Evolutionary conservation across 2,329 filamentous ascomycete genomes (phyloP).

Genomic region (Samsoniella hepiali): DNA sequence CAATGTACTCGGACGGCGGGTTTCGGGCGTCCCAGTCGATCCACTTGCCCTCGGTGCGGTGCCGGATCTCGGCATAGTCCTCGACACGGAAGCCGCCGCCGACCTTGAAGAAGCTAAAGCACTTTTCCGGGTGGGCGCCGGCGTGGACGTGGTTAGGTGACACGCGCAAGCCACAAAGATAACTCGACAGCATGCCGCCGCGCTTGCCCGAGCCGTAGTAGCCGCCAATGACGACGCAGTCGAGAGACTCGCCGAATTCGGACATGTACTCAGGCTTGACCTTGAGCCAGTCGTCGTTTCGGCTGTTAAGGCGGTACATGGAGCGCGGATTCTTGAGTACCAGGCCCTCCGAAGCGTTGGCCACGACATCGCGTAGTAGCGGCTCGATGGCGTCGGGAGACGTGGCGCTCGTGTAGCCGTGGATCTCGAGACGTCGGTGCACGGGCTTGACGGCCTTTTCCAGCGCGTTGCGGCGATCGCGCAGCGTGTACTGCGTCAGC

Average conservation of each 20-base stretch:
- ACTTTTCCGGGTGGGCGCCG: constrained; percentile 66
- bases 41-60: constrained; percentile 91
- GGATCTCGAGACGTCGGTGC: constrained; percentile 77
- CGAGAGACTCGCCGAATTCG: constrained; percentile 89
- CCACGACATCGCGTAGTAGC: constrained; percentile 75
- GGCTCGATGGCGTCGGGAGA: constrained; percentile 73
- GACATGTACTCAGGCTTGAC: constrained; percentile 99
- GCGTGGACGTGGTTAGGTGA: constrained; percentile 63
- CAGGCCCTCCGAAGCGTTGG: constrained; percentile 82
- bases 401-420: constrained; percentile 64
- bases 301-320: constrained; percentile 79
- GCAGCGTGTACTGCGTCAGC: constrained; percentile 77
- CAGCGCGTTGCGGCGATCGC: constrained; percentile 74
- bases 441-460: constrained; percentile 66
- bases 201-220: constrained; percentile 87
- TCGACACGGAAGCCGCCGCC: constrained; percentile 86
- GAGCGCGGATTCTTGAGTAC: constrained; percentile 93
- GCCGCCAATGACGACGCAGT: constrained; percentile 84
- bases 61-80: constrained; percentile 80
- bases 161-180: constrained; percentile 81
- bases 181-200: constrained; percentile 79
- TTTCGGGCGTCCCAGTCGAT: constrained; percentile 73
- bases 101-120: constrained; percentile 94
- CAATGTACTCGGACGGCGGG: constrained; percentile 74
- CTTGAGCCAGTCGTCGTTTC: constrained; percentile 96